Evolutionary conservation across 805 yeast genomes (phyloP).

Genomic region (Saccharomyces eubayanus): DNA sequence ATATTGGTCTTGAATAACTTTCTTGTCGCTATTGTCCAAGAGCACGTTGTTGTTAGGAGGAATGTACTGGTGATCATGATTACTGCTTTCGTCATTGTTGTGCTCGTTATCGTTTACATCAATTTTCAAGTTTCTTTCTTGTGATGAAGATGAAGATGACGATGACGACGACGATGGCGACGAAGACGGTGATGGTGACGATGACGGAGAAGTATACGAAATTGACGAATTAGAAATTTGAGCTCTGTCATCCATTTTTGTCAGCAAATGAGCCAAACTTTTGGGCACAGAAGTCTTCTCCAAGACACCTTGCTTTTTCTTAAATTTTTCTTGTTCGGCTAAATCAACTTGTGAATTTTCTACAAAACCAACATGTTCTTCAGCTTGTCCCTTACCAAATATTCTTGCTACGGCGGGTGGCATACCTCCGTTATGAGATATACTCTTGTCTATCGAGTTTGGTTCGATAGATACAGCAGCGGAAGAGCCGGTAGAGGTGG

Average conservation of each 20-base stretch:
- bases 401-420: constrained; percentile 52
- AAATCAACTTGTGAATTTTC: constrained; percentile 33
- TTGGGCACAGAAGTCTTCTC: constrained; percentile 47
- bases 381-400: constrained; percentile 27
- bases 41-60: neutral
- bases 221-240: neutral
- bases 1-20: constrained; percentile 13
- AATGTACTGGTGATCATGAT: neutral
- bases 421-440: constrained; percentile 41
- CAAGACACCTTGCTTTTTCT: constrained; percentile 41
- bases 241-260: constrained; percentile 28
- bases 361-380: constrained; percentile 30
- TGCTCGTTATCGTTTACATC: neutral
- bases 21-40: neutral
- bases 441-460: neutral
- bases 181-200: neutral
- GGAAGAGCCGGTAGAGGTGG: neutral
- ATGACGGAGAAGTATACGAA: neutral
- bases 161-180: neutral
- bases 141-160: neutral
- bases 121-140: constrained; percentile 4
- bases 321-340: constrained; percentile 42
- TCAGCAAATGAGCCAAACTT: constrained; percentile 43
- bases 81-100: neutral
- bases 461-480: neutral